These are phyloP conservation scores for Dactylellina leptospora DNA, from an alignment of 2,329 filamentous ascomycete genomes.

Conservation along the genomic window DNA sequence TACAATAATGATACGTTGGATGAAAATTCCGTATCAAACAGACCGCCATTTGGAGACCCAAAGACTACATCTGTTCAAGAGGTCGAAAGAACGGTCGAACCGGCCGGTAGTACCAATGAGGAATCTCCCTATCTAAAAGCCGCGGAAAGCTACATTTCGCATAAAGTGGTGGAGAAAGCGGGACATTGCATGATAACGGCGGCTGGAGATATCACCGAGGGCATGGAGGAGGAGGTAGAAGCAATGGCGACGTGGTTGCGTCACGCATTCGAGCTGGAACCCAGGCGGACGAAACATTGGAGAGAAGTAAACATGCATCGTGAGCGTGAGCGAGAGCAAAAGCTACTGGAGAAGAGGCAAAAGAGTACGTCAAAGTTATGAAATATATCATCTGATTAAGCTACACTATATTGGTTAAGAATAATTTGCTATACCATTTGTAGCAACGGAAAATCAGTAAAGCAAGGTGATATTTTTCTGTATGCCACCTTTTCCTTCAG, in stretches of 20 bases:
- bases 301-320: conserved; percentile 2
- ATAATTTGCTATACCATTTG: too few species aligned
- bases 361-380: conserved; percentile 10
- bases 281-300: conserved; percentile 6
- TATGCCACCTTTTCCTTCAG: too few species aligned
- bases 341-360: not conserved
- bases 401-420: too few species aligned
- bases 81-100: not conserved
- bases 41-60: not conserved
- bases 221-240: conserved; percentile 17
- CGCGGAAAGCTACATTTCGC: conserved; percentile 23
- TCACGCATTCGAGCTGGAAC: conserved; percentile 4
- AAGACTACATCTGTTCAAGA: not conserved
- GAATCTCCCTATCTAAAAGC: not conserved
- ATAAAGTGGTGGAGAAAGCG: conserved; percentile 20
- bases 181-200: conserved; percentile 31
- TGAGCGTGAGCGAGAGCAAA: not conserved
- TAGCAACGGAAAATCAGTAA: too few species aligned
- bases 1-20: conserved; percentile 16
- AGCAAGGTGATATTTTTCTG: not conserved
- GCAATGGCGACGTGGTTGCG: conserved; percentile 31
- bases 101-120: not conserved
- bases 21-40: not conserved
- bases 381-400: too few species aligned
- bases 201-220: conserved; percentile 1